A percentile compares a stretch with the other conserved stretches of the same genome.
Conservation (phyloP, 768 basidiomycete species). For the Exsudoporus frostii region DNA sequence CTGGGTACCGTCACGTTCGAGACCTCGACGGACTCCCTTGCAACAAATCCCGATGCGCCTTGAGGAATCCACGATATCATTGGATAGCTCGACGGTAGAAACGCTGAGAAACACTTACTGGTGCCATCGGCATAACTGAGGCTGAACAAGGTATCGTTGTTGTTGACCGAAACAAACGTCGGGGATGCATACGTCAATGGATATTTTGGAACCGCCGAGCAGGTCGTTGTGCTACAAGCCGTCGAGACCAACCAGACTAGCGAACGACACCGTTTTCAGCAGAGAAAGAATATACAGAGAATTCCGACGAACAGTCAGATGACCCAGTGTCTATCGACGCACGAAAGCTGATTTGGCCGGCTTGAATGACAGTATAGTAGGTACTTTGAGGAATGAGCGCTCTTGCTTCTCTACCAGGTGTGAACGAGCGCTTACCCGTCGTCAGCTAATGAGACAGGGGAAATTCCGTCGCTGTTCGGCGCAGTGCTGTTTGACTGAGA, state of each 20-base stretch:
- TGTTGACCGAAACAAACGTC: slow-evolving; percentile 58
- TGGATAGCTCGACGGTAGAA: neutral
- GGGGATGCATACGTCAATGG: slow-evolving; percentile 65
- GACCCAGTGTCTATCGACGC: slow-evolving; percentile 75
- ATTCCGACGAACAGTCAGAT: slow-evolving; percentile 23
- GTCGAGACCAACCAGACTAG: slow-evolving; percentile 72
- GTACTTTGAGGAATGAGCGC: slow-evolving; percentile 43
- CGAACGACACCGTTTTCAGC: slow-evolving; percentile 19
- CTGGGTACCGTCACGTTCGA: slow-evolving; percentile 56
- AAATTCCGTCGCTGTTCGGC: slow-evolving; percentile 39
- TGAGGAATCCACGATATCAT: slow-evolving; percentile 8
- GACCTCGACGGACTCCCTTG: slow-evolving; percentile 57
- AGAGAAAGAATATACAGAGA: neutral
- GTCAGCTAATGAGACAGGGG: slow-evolving; percentile 41
- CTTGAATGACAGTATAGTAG: slow-evolving; percentile 59
- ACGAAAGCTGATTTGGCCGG: slow-evolving; percentile 63
- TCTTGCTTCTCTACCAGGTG: neutral
- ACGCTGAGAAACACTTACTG: slow-evolving; percentile 40
- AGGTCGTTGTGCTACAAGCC: slow-evolving; percentile 51
- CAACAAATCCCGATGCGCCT: slow-evolving; percentile 72
- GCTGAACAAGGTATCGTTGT: slow-evolving; percentile 58
- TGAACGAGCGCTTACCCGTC: slow-evolving; percentile 47
- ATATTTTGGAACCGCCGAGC: slow-evolving; percentile 62
- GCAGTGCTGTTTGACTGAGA: slow-evolving; percentile 16
- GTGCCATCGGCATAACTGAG: slow-evolving; percentile 67